These are phyloP conservation scores for Ceratobasidium papillatum DNA, from an alignment of 1,284 basidiomycete species.

Conservation along the genomic window DNA sequence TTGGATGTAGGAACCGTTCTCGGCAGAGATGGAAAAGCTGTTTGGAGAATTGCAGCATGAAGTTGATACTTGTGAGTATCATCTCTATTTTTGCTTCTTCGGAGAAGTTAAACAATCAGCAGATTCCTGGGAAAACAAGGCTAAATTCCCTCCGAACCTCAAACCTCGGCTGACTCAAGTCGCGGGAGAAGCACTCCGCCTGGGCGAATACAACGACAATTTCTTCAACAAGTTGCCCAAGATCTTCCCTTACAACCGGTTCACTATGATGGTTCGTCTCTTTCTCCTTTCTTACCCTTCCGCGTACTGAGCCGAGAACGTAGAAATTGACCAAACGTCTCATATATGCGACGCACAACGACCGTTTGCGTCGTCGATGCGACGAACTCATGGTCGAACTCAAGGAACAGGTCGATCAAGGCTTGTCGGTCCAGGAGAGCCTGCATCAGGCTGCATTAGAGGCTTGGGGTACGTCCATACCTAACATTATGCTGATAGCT, in stretches of 20 bases:
- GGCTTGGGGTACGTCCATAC: constrained; percentile 65
- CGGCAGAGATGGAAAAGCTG: constrained; percentile 69
- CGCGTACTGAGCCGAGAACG: constrained; percentile 5
- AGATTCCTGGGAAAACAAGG: constrained; percentile 78
- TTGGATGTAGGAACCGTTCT: constrained; percentile 62
- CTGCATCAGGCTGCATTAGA: constrained; percentile 65
- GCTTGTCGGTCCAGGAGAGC: constrained; percentile 79
- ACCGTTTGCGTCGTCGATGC: constrained; percentile 68
- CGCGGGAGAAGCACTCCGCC: constrained; percentile 79
- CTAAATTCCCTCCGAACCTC: constrained; percentile 86
- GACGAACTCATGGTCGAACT: constrained; percentile 70
- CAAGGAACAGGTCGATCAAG: constrained; percentile 63
- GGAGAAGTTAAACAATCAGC: constrained; percentile 6
- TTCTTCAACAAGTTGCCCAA: constrained; percentile 89
- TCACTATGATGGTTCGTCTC: constrained; percentile 76
- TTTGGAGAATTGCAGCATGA: constrained; percentile 67
- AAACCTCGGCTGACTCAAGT: constrained; percentile 77
- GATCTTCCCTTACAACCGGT: constrained; percentile 92
- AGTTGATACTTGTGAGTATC: constrained; percentile 36
- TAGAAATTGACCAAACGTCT: constrained; percentile 86
- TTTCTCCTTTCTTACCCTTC: neutral
- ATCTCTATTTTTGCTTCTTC: neutral
- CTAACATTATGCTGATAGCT: neutral
- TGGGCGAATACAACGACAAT: constrained; percentile 89
- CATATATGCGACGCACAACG: constrained; percentile 73